These are phyloP conservation scores for Eucalyptus sp. DNA, from an alignment of 345 rosid genomes.

Conservation along the genomic window DNA sequence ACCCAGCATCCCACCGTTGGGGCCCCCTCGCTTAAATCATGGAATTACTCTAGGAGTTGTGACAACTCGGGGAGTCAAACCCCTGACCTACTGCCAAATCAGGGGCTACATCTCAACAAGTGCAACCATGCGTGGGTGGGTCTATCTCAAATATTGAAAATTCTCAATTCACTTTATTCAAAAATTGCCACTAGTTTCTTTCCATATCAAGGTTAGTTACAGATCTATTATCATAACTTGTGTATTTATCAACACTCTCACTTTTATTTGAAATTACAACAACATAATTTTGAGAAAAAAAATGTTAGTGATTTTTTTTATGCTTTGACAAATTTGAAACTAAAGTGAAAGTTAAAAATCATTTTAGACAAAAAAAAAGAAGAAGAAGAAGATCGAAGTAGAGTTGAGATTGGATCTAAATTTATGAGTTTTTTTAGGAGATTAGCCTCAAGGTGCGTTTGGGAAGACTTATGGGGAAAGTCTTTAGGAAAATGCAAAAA, in stretches of 20 bases:
- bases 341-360: not conserved
- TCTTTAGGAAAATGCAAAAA: too few relatives aligned
- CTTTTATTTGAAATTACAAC: not conserved
- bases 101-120: too few relatives aligned
- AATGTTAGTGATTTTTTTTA: not conserved
- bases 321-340: not conserved
- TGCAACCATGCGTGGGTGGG: too few relatives aligned
- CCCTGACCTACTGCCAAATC: too few relatives aligned
- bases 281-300: not conserved
- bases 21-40: too few relatives aligned
- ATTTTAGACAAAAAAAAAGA: not conserved
- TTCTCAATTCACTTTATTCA: not conserved
- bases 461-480: too few relatives aligned
- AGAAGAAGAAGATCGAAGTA: fast-evolving
- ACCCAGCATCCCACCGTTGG: too few relatives aligned
- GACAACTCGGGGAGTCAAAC: too few relatives aligned
- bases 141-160: not conserved
- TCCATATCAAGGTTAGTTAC: fast-evolving
- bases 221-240: fast-evolving
- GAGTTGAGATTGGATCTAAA: not conserved
- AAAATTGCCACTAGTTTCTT: fast-evolving
- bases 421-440: not conserved
- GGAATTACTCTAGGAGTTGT: too few relatives aligned
- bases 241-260: not conserved
- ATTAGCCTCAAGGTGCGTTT: not conserved